Percentiles rank a stretch among this genome's conserved stretches.
phyloP scores from a whole-genome alignment of 2,329 filamentous ascomycete genomes.

The Metarhizium album region DNA sequence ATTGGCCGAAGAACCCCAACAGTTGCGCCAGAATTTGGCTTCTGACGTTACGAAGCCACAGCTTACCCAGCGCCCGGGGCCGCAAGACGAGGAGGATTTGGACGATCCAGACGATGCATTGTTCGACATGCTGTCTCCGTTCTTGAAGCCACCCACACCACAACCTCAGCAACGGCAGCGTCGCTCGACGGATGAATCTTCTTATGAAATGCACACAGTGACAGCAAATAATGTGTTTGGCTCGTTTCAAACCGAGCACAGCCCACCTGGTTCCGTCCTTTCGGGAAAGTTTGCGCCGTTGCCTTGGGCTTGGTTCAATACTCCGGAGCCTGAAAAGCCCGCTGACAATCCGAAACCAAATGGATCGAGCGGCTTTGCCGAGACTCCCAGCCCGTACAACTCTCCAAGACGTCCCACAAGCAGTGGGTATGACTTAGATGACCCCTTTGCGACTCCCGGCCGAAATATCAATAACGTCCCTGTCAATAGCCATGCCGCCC shows the following conservation, averaged over 20 bases:
- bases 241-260: conserved; percentile 22
- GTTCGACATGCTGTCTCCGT: conserved; percentile 37
- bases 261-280: conserved; percentile 17
- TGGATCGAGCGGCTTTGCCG: conserved; percentile 16
- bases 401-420: conserved; percentile 12
- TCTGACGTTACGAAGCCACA: background rate
- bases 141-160: conserved; percentile 34
- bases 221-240: conserved; percentile 42
- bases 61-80: background rate
- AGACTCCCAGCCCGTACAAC: conserved; percentile 14
- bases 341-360: conserved; percentile 8
- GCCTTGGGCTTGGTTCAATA: conserved; percentile 41
- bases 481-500: background rate
- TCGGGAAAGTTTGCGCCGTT: conserved; percentile 26
- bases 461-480: conserved; percentile 8
- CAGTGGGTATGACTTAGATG: conserved; percentile 14
- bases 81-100: conserved; percentile 7
- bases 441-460: conserved; percentile 21
- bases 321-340: conserved; percentile 20
- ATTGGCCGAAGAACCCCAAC: background rate
- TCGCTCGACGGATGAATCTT: conserved; percentile 29
- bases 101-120: conserved; percentile 29
- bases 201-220: conserved; percentile 44
- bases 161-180: conserved; percentile 20
- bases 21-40: background rate